Conservation (phyloP, 345 rosid species). For the Cardamine chenopodiifolia region DNA sequence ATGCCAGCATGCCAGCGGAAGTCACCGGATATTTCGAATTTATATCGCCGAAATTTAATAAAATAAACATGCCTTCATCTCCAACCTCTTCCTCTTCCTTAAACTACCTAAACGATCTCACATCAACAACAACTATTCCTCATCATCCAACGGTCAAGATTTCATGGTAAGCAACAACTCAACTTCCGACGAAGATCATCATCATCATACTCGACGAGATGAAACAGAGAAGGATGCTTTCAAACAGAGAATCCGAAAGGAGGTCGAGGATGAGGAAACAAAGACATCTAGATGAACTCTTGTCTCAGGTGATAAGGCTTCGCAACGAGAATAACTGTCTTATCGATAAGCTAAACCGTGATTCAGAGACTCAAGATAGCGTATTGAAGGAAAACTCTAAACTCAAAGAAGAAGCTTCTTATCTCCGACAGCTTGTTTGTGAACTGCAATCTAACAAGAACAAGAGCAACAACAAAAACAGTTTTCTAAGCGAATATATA, state of each 20-base stretch:
- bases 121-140: conserved; percentile 23
- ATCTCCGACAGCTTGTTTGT: conserved; percentile 66
- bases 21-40: conserved; percentile 30
- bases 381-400: conserved; percentile 67
- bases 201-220: conserved; percentile 76
- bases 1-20: conserved; percentile 41
- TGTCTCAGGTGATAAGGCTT: conserved; percentile 78
- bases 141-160: conserved; percentile 42
- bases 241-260: conserved; percentile 92
- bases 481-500: conserved; percentile 14
- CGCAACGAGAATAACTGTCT: conserved; percentile 68
- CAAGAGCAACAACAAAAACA: conserved; percentile 8
- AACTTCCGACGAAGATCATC: conserved; percentile 68
- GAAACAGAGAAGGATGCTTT: conserved; percentile 91
- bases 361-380: conserved; percentile 57
- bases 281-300: conserved; percentile 88
- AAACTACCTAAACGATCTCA: conserved; percentile 38
- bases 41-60: conserved; percentile 31
- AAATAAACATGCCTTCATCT: conserved; percentile 28
- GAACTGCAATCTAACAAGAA: conserved; percentile 44
- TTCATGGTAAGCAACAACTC: conserved; percentile 66
- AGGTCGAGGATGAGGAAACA: conserved; percentile 97
- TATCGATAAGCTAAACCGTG: conserved; percentile 62
- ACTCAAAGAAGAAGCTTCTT: conserved; percentile 80
- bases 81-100: conserved; percentile 39